Base-by-base conservation (phyloP, 1,284 basidiomycete genomes). In the Kalmanozyma brasiliensis region DNA sequence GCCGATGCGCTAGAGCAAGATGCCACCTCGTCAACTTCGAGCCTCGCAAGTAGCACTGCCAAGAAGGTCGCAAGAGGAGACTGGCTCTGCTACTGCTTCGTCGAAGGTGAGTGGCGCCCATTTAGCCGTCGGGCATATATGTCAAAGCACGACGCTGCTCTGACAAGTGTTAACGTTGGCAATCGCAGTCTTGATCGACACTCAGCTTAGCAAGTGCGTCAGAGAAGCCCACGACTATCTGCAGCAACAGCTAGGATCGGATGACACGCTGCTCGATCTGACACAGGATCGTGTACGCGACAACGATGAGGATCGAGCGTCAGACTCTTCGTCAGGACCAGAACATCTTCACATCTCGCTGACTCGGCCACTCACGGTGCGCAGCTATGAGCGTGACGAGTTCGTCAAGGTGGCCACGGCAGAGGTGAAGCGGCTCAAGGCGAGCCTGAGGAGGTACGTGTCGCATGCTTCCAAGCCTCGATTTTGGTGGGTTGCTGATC, bases 41-140 rank as follows among this genome's bases (percentile, higher is more conserved):
- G 9, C 20, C n/a, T 10, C 20, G 9, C 20, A 4, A n/a, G 22
- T 11, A 33, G 8, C n/a, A 8, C 10, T 23, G 23, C 44, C 5
- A 45, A 41, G 23, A 58, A 38, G 41, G 33, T 40, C 5, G 43
- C 52, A 4, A 41, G 49, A 14, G 71, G 67, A 11, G 71, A 70
- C 8, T 70, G 67, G 71, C 71, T 73, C 4, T 73, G 71, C 52
- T 65, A 70, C 45, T 69, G 62, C 44, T 73, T 60, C 49, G 59
- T 73, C 2, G 37, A 66, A 40, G 62, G 67, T 70, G 52, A 35
- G 64, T 51, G n/a, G 9, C 17, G 30, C 14, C 30, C 1, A 26
- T 7, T 22, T n/a, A n/a, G n/a, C n/a, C n/a, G n/a, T 14, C 8
- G 3, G 17, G 8, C 24, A n/a, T 8, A 16, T 16, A 13, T 29